Base-by-base conservation (phyloP, 1,284 basidiomycete species). In the Malassezia slooffiae region DNA sequence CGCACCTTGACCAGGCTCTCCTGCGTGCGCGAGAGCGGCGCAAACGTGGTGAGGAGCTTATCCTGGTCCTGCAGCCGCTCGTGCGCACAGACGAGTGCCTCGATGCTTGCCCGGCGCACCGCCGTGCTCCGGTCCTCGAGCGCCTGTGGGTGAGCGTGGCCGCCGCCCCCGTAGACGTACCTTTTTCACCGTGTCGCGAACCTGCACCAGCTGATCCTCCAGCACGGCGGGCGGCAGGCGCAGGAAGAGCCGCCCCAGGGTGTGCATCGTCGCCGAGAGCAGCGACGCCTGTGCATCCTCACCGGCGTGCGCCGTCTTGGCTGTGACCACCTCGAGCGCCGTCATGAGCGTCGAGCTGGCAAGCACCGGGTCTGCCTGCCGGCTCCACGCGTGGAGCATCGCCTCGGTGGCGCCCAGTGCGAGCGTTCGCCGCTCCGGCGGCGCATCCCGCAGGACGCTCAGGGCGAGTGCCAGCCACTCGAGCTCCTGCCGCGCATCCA, bases 61-160 rank as follows among this genome's bases (percentile, higher is more conserved):
- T 23, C 33, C 20, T 22, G 10, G 22, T 29, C 38, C 11, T 11
- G 21, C 22, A 26, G 19, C 13, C 21, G 12, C 20, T 15, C 13
- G 10, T 19, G 11, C 12, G 33, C 44, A 17, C 30, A 19, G 12
- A 46, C 37, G 5, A 46, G 28, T 26, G 29, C 26, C n/a, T 19
- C 33, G 15, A 43, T 34, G 10, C 32, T 22, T 5, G 46, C 40
- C 9, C 46, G 46, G 13, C 46, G 46, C 35, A 43, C 46, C 15
- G 34, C 28, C 23, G 46, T 34, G 17, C 31, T 15, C 9, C n/a
- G 1, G 27, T 43, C 23, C 3, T 20, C 19, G 13, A 48, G 36
- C 17, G 40, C 31, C 6, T 27, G 20, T 38, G 35, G 12, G 39
- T 22, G 17, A 31, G 12, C n/a, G 23, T 23, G 23, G 19, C 31